Percentiles rank a stretch among this genome's conserved stretches.
Evolutionary conservation across 148 eudicot species (phyloP).

Genomic region (Selenicereus undatus): DNA sequence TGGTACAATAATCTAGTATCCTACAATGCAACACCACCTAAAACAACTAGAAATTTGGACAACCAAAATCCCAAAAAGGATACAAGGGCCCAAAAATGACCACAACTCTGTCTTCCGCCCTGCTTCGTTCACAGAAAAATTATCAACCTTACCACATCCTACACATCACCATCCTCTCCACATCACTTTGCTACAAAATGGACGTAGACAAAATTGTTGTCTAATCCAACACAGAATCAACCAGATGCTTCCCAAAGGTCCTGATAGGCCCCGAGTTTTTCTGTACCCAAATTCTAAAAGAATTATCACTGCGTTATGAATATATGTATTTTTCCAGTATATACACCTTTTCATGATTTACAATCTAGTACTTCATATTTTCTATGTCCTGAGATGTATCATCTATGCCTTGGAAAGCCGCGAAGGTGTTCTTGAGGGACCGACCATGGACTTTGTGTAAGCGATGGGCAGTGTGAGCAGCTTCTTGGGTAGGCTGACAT

Average conservation of each 20-base stretch:
- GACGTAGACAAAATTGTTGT: not conserved
- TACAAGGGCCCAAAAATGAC: not conserved
- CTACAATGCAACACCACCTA: too few species aligned
- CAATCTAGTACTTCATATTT: conserved; percentile 14
- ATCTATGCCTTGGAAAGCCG: conserved; percentile 42
- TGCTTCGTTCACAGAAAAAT: not conserved
- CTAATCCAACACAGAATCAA: not conserved
- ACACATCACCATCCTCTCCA: not conserved
- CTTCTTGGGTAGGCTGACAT: conserved; percentile 87
- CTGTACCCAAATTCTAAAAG: conserved; percentile 15
- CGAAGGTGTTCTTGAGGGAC: conserved; percentile 44
- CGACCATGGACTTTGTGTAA: conserved; percentile 58
- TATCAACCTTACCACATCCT: not conserved
- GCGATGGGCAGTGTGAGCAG: conserved; percentile 74
- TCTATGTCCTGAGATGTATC: not conserved
- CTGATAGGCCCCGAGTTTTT: not conserved
- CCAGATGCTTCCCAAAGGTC: not conserved
- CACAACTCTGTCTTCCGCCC: not conserved
- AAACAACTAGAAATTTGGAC: too few species aligned
- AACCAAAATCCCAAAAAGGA: too few species aligned
- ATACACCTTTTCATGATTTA: conserved; percentile 20
- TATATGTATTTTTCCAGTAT: conserved; percentile 19
- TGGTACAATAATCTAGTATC: too few species aligned
- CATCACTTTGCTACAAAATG: not conserved
- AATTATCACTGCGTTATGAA: conserved; percentile 23